Evolutionary conservation across 805 yeast genomes (phyloP).

Genomic region (Alloascoidea hylecoeti): DNA sequence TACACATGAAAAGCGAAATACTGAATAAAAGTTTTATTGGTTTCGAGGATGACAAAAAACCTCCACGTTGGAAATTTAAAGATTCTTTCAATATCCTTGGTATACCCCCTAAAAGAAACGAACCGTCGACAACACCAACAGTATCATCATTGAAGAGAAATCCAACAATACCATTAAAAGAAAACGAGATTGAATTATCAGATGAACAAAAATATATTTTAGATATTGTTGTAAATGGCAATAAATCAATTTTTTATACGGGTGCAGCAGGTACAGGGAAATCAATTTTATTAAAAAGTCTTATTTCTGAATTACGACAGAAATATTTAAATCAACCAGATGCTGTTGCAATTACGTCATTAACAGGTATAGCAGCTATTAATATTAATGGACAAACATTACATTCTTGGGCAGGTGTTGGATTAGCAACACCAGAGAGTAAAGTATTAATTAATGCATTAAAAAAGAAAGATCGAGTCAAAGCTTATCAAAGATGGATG

Average conservation of each 20-base stretch:
- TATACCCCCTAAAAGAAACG: no score
- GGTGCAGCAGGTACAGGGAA: constrained; percentile 90
- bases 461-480: constrained; percentile 28
- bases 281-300: constrained; percentile 47
- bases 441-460: constrained; percentile 34
- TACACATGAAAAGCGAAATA: no score
- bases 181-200: no score
- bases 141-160: no score
- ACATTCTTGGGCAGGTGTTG: constrained; percentile 69
- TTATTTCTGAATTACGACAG: constrained; percentile 36
- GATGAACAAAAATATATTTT: constrained; percentile 18
- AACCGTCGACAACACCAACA: no score
- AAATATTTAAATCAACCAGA: constrained; percentile 35
- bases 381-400: constrained; percentile 70
- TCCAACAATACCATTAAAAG: no score
- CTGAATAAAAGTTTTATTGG: no score
- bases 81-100: no score
- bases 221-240: constrained; percentile 32
- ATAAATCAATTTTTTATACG: constrained; percentile 56
- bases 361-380: constrained; percentile 76
- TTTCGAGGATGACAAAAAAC: no score
- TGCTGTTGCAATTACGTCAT: constrained; percentile 52
- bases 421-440: constrained; percentile 45
- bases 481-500: constrained; percentile 38
- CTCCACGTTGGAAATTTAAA: no score